Evolutionary conservation across 768 basidiomycete genomes (phyloP).

Genomic region (Russula dissimulans): DNA sequence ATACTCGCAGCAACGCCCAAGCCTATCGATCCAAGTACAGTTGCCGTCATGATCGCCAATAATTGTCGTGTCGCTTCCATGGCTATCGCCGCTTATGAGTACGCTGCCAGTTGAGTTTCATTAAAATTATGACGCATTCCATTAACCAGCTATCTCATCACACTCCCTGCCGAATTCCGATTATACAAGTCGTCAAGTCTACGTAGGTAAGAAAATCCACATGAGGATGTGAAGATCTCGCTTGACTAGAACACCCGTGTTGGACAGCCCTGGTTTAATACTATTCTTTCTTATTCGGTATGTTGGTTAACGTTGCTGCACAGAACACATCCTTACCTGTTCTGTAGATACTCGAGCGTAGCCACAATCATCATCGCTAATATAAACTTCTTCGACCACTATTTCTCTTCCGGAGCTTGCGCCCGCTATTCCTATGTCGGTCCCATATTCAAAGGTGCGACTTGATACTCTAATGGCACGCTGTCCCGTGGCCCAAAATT

Average conservation of each 20-base stretch:
- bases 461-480: not conserved
- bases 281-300: slow-evolving; percentile 17
- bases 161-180: too few relatives aligned
- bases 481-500: not conserved
- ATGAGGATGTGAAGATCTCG: not conserved
- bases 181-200: too few relatives aligned
- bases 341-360: slow-evolving; percentile 36
- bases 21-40: too few relatives aligned
- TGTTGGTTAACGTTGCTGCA: not conserved
- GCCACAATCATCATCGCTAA: slow-evolving; percentile 41
- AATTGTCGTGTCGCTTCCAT: too few relatives aligned
- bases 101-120: too few relatives aligned
- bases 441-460: slow-evolving; percentile 53
- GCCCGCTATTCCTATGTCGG: slow-evolving; percentile 40
- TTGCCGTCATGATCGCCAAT: too few relatives aligned
- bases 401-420: slow-evolving; percentile 43
- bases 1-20: too few relatives aligned
- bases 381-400: slow-evolving; percentile 48
- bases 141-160: too few relatives aligned
- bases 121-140: too few relatives aligned
- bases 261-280: slow-evolving; percentile 7
- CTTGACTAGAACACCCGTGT: not conserved
- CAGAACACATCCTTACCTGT: not conserved
- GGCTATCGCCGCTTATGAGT: too few relatives aligned
- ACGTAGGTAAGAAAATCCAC: not conserved